A percentile compares a stretch with the other conserved stretches of the same genome.
These are phyloP conservation scores for Cladosporium sp. DNA, from an alignment of 2,329 filamentous ascomycete species.

Conservation along the genomic window DNA sequence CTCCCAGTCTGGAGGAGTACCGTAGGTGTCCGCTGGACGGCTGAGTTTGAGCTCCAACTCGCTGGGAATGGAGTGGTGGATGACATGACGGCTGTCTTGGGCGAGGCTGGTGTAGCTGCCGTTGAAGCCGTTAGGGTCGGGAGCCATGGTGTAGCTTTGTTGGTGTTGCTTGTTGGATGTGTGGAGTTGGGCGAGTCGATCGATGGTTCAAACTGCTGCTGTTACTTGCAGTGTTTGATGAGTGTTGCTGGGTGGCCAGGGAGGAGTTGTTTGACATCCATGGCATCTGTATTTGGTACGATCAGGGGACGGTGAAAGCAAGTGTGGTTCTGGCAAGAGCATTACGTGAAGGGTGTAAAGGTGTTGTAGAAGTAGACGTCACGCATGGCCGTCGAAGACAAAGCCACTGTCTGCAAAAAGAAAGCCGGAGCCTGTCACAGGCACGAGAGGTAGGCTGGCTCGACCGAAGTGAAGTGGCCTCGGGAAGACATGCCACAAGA, in stretches of 20 bases:
- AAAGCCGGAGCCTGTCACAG: not conserved
- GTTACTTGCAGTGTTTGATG: not conserved
- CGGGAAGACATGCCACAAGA: not conserved
- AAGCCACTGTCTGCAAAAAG: not conserved
- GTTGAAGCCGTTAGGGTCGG: not conserved
- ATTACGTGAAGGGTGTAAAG: not conserved
- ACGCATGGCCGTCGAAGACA: not conserved
- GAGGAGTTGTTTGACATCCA: not conserved
- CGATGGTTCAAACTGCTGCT: too few relatives aligned
- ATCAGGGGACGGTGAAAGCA: not conserved
- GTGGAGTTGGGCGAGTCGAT: not conserved
- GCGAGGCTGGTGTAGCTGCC: constrained; percentile 1
- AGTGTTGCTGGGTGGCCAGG: not conserved
- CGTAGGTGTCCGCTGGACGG: not conserved
- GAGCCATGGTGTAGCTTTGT: not conserved
- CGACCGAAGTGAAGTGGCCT: not conserved
- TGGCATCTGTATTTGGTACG: not conserved
- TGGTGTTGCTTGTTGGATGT: not conserved
- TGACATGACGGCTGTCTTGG: not conserved
- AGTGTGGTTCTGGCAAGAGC: not conserved
- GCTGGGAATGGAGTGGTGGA: not conserved
- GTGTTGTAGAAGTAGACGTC: not conserved
- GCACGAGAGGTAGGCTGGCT: not conserved
- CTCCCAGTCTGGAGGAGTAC: not conserved
- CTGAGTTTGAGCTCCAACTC: not conserved